Conservation (phyloP, 192 early-diverging fungal genomes). For the Rhizophagus sp. region DNA sequence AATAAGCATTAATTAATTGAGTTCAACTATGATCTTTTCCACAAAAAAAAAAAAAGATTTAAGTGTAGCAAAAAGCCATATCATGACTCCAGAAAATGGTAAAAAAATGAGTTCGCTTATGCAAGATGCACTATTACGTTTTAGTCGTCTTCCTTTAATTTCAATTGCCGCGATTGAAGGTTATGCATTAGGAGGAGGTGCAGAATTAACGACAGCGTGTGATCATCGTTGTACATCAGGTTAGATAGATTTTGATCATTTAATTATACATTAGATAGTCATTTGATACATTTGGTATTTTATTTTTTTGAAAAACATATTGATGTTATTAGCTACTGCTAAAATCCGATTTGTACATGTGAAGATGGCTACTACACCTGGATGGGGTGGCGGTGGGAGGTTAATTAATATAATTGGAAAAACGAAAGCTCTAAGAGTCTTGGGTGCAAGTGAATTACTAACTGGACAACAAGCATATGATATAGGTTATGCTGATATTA, state of each 20-base stretch:
- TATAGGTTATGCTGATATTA: conserved; percentile 45
- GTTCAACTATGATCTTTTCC: background rate
- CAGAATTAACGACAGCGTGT: conserved; percentile 61
- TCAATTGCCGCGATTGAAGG: conserved; percentile 62
- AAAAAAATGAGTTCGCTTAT: conserved; percentile 54
- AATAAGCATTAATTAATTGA: background rate
- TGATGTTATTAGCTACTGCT: conserved; percentile 19
- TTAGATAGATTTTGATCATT: background rate
- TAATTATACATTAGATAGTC: background rate
- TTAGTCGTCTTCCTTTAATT: conserved; percentile 56
- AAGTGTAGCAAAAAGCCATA: conserved; percentile 46
- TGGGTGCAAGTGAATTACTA: conserved; percentile 47
- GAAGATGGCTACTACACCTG: conserved; percentile 60
- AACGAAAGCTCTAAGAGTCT: conserved; percentile 46
- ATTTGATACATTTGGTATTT: background rate
- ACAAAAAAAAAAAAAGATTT: conserved; percentile 44
- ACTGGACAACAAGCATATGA: conserved; percentile 35
- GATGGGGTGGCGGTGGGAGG: conserved; percentile 63
- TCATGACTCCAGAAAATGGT: conserved; percentile 43
- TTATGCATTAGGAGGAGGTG: conserved; percentile 68
- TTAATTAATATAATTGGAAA: conserved; percentile 47
- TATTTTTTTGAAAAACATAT: background rate
- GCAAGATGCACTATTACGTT: conserved; percentile 58
- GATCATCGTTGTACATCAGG: conserved; percentile 55
- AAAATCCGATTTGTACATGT: conserved; percentile 63